phyloP scores from a whole-genome alignment of 352 stramenopile genomes.

The Phytophthora cryptogea region DNA sequence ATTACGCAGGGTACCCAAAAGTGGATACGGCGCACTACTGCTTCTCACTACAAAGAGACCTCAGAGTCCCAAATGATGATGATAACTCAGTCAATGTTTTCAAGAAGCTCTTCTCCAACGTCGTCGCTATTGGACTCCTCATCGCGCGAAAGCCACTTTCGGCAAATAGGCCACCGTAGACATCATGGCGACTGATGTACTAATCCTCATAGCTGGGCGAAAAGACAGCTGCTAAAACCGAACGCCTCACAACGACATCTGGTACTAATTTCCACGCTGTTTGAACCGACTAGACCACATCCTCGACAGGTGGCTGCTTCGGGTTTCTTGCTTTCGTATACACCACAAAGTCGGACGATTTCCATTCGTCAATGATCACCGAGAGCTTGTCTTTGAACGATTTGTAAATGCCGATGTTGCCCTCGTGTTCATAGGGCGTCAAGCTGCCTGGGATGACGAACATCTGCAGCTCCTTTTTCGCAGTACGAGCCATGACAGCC shows the following conservation, averaged over 20 bases:
- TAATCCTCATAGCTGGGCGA: not conserved
- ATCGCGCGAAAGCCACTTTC: not conserved
- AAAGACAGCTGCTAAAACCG: too few species aligned
- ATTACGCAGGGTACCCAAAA: too few species aligned
- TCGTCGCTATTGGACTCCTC: not conserved
- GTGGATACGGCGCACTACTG: too few species aligned
- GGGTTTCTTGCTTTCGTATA: too few species aligned
- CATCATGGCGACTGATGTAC: not conserved
- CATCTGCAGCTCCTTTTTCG: conserved; percentile 5
- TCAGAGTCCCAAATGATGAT: not conserved
- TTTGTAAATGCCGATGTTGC: too few species aligned
- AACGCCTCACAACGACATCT: too few species aligned
- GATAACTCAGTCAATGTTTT: not conserved
- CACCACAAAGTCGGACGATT: too few species aligned
- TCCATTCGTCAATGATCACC: too few species aligned
- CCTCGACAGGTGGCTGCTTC: too few species aligned
- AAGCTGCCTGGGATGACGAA: not conserved
- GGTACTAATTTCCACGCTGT: too few species aligned
- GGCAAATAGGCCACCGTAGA: not conserved
- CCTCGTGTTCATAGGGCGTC: not conserved
- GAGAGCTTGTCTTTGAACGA: too few species aligned
- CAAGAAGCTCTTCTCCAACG: not conserved
- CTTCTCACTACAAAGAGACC: not conserved
- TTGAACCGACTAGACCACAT: too few species aligned
- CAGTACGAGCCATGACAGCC: not conserved